Evolutionary conservation across 2,329 filamentous ascomycete species (phyloP).

Genomic region (Xylariaceae sp.): DNA sequence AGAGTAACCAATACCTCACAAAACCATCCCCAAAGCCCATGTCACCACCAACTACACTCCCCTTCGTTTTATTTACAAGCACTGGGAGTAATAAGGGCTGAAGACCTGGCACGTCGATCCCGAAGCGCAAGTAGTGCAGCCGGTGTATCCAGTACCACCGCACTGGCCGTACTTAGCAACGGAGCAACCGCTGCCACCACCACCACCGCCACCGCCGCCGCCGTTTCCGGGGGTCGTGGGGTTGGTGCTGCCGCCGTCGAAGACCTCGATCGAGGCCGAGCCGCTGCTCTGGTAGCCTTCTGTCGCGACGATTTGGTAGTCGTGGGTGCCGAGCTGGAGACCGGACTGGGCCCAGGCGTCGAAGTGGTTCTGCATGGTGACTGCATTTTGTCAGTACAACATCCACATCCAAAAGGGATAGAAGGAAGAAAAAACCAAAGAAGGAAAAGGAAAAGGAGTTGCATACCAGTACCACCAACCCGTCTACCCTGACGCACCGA

Average conservation of each 20-base stretch:
- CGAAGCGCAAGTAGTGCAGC: conserved; percentile 12
- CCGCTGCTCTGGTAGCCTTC: conserved; percentile 33
- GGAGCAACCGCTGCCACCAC: conserved; percentile 1
- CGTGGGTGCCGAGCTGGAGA: conserved; percentile 28
- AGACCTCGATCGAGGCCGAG: conserved; percentile 17
- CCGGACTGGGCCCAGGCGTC: conserved; percentile 29
- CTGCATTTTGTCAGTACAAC: too few relatives aligned
- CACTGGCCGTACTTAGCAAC: conserved; percentile 17
- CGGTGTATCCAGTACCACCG: conserved; percentile 10
- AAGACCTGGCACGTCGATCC: conserved; percentile 10
- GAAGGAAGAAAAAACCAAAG: too few relatives aligned
- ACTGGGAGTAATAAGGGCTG: conserved; percentile 17
- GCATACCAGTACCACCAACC: conserved; percentile 29
- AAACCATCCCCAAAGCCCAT: not conserved
- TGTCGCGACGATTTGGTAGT: conserved; percentile 33
- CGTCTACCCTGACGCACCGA: conserved; percentile 43
- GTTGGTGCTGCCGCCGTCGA: not conserved
- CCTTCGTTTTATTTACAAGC: conserved; percentile 12
- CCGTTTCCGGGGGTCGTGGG: too few relatives aligned
- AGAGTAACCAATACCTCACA: not conserved
- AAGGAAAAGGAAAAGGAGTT: too few relatives aligned
- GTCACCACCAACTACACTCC: not conserved
- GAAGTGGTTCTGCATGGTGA: conserved; percentile 32
- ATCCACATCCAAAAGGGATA: too few relatives aligned
- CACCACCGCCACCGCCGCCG: not conserved